Evolutionary conservation across 345 rosid genomes (phyloP).

Genomic region (Rhizophora apiculata): DNA sequence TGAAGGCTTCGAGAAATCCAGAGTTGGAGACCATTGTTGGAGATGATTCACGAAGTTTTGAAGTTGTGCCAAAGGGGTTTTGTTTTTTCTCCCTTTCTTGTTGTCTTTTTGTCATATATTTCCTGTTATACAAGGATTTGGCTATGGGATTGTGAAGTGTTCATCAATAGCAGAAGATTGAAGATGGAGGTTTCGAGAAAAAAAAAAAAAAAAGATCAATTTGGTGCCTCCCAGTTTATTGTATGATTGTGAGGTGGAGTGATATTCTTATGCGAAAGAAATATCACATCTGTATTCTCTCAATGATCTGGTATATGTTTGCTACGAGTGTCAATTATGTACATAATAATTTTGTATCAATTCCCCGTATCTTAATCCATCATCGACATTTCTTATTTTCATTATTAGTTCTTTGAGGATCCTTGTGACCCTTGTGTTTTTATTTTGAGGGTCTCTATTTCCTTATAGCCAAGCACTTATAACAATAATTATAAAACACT

Average conservation of each 20-base stretch:
- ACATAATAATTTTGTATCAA: no score
- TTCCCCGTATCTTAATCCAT: no score
- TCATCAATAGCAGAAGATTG: background rate
- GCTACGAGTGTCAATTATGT: no score
- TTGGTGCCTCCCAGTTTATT: background rate
- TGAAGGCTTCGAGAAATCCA: constrained; percentile 29
- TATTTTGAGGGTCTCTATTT: no score
- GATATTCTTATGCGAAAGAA: background rate
- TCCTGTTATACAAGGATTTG: constrained; percentile 31
- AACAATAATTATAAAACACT: no score
- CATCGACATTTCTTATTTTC: no score
- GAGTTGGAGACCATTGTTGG: constrained; percentile 47
- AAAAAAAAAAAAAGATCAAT: background rate
- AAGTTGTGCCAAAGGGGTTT: constrained; percentile 24
- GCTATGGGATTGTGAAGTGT: background rate
- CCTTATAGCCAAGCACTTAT: no score
- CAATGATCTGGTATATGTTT: background rate
- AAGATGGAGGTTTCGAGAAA: background rate
- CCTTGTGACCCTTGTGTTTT: no score
- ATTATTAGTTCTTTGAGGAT: no score
- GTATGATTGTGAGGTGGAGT: background rate
- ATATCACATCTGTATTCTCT: background rate
- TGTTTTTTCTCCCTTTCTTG: constrained; percentile 39
- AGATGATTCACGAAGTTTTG: constrained; percentile 29
- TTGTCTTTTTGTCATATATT: constrained; percentile 32